Evolutionary conservation across 2,329 filamentous ascomycete genomes (phyloP).

Genomic region (Alternaria gaisen): DNA sequence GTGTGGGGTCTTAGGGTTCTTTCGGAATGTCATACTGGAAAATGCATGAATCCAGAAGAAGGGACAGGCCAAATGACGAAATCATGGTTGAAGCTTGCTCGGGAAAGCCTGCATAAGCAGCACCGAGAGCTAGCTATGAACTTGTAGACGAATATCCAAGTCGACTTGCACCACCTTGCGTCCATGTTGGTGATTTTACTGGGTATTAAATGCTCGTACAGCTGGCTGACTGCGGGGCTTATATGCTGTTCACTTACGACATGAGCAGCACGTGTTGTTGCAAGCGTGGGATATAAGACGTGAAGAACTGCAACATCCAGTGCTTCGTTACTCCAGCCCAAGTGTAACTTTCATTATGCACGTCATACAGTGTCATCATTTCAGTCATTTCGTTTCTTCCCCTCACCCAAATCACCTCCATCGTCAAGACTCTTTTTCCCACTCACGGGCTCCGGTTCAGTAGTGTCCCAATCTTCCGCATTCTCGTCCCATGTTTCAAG

Average conservation of each 20-base stretch:
- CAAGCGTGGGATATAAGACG: neutral
- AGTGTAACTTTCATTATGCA: slow-evolving; percentile 10
- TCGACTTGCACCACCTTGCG: slow-evolving; percentile 38
- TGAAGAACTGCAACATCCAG: neutral
- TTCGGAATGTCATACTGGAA: slow-evolving; percentile 47
- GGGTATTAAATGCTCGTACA: neutral
- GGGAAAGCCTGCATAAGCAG: slow-evolving; percentile 38
- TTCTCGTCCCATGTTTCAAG: slow-evolving; percentile 97
- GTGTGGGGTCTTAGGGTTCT: slow-evolving; percentile 46
- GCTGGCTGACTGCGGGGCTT: neutral
- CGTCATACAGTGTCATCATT: slow-evolving; percentile 19
- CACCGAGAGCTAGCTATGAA: slow-evolving; percentile 46
- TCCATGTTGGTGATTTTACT: slow-evolving; percentile 9
- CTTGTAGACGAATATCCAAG: slow-evolving; percentile 50
- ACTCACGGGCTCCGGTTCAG: slow-evolving; percentile 53
- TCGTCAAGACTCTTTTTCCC: slow-evolving; percentile 34
- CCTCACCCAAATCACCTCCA: slow-evolving; percentile 44
- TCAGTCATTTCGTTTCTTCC: slow-evolving; percentile 56
- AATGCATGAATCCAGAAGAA: slow-evolving; percentile 48
- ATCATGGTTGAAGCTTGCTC: slow-evolving; percentile 43
- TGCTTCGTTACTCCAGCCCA: neutral
- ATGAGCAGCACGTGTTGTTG: neutral
- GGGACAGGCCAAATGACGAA: slow-evolving; percentile 44
- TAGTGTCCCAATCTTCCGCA: slow-evolving; percentile 71
- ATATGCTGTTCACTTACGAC: neutral